These are phyloP conservation scores for Thelephora ganbajun DNA, from an alignment of 768 basidiomycete genomes.

Conservation along the genomic window DNA sequence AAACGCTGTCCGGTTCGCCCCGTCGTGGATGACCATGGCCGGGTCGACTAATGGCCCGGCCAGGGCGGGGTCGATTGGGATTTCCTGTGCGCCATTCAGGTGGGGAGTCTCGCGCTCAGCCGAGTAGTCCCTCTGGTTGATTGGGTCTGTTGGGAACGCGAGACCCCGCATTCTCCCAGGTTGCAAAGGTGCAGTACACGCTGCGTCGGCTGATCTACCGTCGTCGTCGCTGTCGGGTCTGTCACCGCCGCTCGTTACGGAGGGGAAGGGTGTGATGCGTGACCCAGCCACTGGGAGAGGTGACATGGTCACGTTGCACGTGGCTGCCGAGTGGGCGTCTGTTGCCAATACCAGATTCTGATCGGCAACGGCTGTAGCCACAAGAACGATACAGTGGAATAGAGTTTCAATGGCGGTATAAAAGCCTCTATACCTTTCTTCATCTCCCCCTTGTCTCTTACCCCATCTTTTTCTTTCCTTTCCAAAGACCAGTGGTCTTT, in stretches of 20 bases:
- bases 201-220: no score
- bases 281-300: no score
- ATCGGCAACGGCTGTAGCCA: no score
- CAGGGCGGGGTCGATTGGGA: conserved; percentile 75
- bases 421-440: no score
- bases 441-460: no score
- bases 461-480: no score
- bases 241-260: not conserved
- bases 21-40: conserved; percentile 10
- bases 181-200: no score
- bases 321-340: no score
- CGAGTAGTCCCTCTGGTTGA: conserved; percentile 39
- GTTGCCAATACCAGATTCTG: no score
- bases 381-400: no score
- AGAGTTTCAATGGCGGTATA: no score
- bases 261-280: not conserved
- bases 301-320: no score
- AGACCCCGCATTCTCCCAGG: conserved; percentile 40
- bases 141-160: conserved; percentile 35
- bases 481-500: not conserved
- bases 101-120: conserved; percentile 47
- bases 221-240: not conserved
- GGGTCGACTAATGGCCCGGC: conserved; percentile 17
- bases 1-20: conserved; percentile 2
- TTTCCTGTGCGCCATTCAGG: conserved; percentile 41